These are phyloP conservation scores for Talaromyces adpressus DNA, from an alignment of 495 filamentous ascomycete genomes.

Conservation along the genomic window DNA sequence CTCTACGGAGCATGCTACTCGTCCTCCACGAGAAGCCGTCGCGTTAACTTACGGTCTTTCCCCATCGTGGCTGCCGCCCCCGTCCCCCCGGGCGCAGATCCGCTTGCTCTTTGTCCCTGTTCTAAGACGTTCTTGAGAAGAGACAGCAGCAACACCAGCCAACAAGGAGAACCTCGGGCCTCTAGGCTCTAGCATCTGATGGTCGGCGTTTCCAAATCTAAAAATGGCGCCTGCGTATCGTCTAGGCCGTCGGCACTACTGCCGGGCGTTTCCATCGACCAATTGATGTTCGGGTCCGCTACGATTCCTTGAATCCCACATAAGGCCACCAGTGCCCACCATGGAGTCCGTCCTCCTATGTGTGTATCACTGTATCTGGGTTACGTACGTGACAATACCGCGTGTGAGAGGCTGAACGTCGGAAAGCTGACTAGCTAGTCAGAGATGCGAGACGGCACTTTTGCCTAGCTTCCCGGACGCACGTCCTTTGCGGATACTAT, in stretches of 20 bases:
- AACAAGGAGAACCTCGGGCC: background rate
- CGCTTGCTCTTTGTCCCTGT: background rate
- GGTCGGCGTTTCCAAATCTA: background rate
- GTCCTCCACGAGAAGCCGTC: background rate
- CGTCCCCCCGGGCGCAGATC: background rate
- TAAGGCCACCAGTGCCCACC: background rate
- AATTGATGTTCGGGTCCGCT: background rate
- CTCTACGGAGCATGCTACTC: background rate
- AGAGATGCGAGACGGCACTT: slow-evolving; percentile 1
- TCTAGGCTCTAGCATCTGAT: background rate
- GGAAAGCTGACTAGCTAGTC: background rate
- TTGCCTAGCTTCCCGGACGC: slow-evolving; percentile 2
- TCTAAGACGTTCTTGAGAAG: background rate
- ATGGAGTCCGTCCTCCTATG: background rate
- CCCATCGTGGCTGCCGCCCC: slow-evolving; percentile 2
- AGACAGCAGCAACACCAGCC: background rate
- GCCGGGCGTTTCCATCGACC: background rate
- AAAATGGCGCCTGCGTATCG: background rate
- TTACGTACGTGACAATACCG: background rate
- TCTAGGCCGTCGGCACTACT: background rate
- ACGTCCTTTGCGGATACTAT: background rate
- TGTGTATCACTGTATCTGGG: background rate
- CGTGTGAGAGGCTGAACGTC: slow-evolving; percentile 2
- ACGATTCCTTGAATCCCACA: background rate
- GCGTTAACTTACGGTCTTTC: background rate